Evolutionary conservation across 768 basidiomycete species (phyloP).

Genomic region (Trametes coccinea): DNA sequence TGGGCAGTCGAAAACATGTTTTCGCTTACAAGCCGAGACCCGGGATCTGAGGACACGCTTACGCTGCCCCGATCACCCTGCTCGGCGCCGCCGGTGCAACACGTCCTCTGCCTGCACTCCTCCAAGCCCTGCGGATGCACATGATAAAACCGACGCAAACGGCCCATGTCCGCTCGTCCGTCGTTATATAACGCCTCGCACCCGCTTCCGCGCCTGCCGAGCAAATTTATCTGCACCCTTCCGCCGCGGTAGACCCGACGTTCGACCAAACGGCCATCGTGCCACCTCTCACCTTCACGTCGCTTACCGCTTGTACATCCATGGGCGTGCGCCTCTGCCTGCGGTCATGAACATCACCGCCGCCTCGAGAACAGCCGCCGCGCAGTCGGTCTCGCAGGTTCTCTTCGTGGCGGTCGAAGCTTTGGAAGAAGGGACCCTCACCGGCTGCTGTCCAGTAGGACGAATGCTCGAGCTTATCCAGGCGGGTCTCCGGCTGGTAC

Average conservation of each 20-base stretch:
- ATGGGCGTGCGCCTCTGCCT: conserved; percentile 1
- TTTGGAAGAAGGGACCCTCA: neutral
- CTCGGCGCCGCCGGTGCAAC: conserved; percentile 17
- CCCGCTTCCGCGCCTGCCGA: neutral
- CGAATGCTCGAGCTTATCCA: conserved; percentile 12
- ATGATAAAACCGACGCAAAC: conserved; percentile 9
- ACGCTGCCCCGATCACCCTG: conserved; percentile 11
- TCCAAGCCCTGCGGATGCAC: neutral
- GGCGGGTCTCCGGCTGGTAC: neutral
- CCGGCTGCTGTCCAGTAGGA: conserved; percentile 8
- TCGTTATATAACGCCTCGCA: conserved; percentile 1
- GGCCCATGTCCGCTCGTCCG: neutral
- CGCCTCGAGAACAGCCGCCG: neutral
- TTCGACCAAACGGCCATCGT: neutral
- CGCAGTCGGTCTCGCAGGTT: conserved; percentile 13
- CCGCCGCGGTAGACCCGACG: neutral
- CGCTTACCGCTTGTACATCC: neutral
- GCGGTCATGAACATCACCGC: conserved; percentile 18
- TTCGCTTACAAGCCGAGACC: conserved; percentile 7
- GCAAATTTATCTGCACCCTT: neutral
- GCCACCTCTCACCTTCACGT: neutral
- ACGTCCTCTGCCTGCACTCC: conserved; percentile 3
- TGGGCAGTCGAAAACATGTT: neutral
- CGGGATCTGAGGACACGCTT: conserved; percentile 1
- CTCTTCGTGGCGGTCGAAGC: conserved; percentile 11